Base-by-base conservation (phyloP, 2,329 filamentous ascomycete genomes). In the Ophiosphaerella korrae region DNA sequence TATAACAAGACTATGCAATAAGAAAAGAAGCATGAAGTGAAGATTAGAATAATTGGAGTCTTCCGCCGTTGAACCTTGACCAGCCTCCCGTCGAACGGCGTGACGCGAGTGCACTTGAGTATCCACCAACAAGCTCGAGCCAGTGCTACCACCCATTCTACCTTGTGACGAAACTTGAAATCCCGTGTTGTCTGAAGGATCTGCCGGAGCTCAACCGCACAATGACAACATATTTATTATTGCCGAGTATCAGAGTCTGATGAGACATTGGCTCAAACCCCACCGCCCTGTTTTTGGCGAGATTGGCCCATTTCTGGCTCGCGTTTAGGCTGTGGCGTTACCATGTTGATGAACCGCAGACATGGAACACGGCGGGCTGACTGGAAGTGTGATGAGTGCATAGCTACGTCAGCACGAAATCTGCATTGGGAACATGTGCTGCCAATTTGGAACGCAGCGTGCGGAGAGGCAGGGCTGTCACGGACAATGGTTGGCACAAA, bases 321-420 rank as follows among this genome's bases (percentile, higher is more conserved):
- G 26, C 43, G 21, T 38, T 33, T 23, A 38, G 18, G 14, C 7
- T 39, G 35, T 33, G 43, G 43, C 34, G 42, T 45, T 34, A 45
- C 42, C 34, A 31, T 35, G 41, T 35, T 21, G 41, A 35, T 4
- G 13, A 35, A 21, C 13, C 23, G 26, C 18, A n/a, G 40, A n/a
- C 24, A 33, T 18, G 18, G 21, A 32, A 42, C 14, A 29, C 29
- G 24, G 24, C 34, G 36, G 36, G 36, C 36, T 45, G 42, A 45
- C 42, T 31, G 13, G 16, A 29, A 40, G 14, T 37, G 33, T 31
- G 31, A 32, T 37, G 45, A 39, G 45, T 44, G 45, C 48, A 55
- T 38, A 34, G 43, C 44, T 57, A 57, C 50, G 53, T 57, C 53
- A 57, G n/a, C 7, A 36, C 11, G 29, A 23, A 13, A 35, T 36